Evolutionary conservation across 768 basidiomycete species (phyloP), one percentile per base, ranked within the genome.

Genomic region (Suillus lakei): DNA sequence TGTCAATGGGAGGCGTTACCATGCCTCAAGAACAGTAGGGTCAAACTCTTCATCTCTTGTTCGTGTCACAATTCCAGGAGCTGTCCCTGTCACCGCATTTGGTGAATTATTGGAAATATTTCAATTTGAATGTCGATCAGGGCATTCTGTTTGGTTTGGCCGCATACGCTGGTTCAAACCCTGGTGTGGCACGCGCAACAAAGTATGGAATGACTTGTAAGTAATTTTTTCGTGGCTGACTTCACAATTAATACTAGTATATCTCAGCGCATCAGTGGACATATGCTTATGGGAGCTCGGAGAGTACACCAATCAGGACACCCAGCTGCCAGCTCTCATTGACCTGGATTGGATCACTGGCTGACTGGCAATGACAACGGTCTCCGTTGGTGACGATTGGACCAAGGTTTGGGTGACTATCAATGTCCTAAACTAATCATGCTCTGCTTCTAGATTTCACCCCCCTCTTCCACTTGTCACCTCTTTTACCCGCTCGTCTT

Each of bases 41-140:
- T 56, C 53, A 28, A 63, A n/a, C 13, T 44, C 32, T 21, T 64
- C 54, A 4, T 64, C 55, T 32, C 28, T 64, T 18, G n/a, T 64
- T 38, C 53, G 58, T 4, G 38, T 64, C n/a, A 18, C 51, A 5
- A 58, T 64, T 21, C 38, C 51, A 16, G 62, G 36, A n/a, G 48
- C 32, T 23, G 8, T 23, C 15, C 41, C 34, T 9, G 16, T 44
- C 26, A 30, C 54, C 12, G 28, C 38, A 7, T 63, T 41, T 63
- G 62, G 62, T 7, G 62, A 63, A 41, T 23, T 63, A 8, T 41
- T 63, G 39, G 62, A 63, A 38, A 44, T 63, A 18, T 63, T 63
- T 43, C 5, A 44, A 34, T 55, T 63, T 58, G 44, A 63, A 44
- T 26, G 30, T 61, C 13, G 39, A 34, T 13, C 30, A 32, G 51